Evolutionary conservation across 2,329 filamentous ascomycete genomes (phyloP).

Genomic region (Emydomyces testavorans): DNA sequence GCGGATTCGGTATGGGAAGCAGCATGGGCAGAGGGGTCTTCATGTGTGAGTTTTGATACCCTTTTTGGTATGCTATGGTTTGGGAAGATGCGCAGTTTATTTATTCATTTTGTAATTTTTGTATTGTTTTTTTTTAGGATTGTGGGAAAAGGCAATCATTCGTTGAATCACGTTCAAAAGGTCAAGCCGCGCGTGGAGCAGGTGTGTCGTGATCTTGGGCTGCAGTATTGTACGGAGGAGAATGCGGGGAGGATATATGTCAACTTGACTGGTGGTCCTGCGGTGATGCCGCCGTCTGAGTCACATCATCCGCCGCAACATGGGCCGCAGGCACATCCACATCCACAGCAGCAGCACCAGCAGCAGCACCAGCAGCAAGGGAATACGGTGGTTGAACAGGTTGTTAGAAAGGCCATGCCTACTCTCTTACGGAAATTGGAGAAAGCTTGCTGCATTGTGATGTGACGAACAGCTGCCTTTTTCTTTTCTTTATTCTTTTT

Average conservation of each 20-base stretch:
- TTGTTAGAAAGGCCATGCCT: conserved; percentile 50
- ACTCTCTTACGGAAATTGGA: conserved; percentile 54
- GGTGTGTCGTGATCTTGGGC: conserved; percentile 68
- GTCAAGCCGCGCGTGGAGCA: conserved; percentile 90
- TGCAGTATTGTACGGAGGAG: conserved; percentile 74
- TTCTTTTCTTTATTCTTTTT: background rate
- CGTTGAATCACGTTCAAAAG: conserved; percentile 69
- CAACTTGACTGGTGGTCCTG: conserved; percentile 64
- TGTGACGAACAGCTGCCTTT: conserved; percentile 41
- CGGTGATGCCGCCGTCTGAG: conserved; percentile 37
- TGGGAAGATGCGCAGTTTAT: no score
- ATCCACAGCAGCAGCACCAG: conserved; percentile 24
- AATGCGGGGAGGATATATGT: conserved; percentile 86
- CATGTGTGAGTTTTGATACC: conserved; percentile 65
- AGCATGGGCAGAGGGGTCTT: conserved; percentile 64
- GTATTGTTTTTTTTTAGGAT: conserved; percentile 43
- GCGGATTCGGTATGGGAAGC: conserved; percentile 66
- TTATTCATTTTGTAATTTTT: no score
- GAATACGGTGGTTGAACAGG: conserved; percentile 47
- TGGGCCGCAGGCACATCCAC: conserved; percentile 13
- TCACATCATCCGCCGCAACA: conserved; percentile 29
- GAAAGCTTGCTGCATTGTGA: conserved; percentile 61
- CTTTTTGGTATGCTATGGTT: no score
- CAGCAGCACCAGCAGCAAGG: conserved; percentile 41
- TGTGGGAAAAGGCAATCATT: conserved; percentile 91